Evolutionary conservation across 2,329 filamentous ascomycete species (phyloP), one percentile per base, ranked within the genome.

Genomic region (Pseudogymnoascus pannorum): DNA sequence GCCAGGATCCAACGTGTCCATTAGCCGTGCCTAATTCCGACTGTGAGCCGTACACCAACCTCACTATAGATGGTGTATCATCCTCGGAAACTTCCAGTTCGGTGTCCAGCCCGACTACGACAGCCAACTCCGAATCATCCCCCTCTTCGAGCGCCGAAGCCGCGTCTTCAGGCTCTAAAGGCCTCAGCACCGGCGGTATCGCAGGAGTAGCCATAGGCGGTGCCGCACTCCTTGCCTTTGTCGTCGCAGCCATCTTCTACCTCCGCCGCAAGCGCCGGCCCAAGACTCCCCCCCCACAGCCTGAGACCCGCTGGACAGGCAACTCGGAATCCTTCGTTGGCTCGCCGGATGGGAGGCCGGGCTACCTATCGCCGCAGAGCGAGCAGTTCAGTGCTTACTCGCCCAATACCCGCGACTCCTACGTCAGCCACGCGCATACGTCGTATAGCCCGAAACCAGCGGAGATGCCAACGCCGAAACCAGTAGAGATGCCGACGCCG

Each of bases 121-220:
- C 59, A 6, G n/a, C 20, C 33, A 6, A 42, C 14, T 51, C 57
- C 12, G n/a, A 11, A 20, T 24, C 57, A 59, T 18, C 11, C 16
- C n/a, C 61, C 16, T 40, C 58, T 8, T 22, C 44, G 5, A 20
- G 59, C 11, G 12, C 60, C 3, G 33, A 61, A 9, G 44, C 57
- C 18, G n/a, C 54, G 18, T 57, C 66, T 8, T 64, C 66, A 5
- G 40, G 36, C 4, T 61, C 48, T 9, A 59, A 59, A 31, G 24
- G 36, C 14, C 33, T 60, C n/a, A 36, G 58, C 40, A 58, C 20
- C 33, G 63, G 64, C 20, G 59, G 58, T 12, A 71, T 71, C 40
- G 68, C 68, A 6, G 69, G 69, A 22, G 68, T 69, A n/a, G 67
- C 64, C 35, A 68, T 70, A 40, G 69, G 67, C 36, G 63, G 65